Conservation (phyloP, 73 alveolate genomes). For the Paramecium sonneborni region DNA sequence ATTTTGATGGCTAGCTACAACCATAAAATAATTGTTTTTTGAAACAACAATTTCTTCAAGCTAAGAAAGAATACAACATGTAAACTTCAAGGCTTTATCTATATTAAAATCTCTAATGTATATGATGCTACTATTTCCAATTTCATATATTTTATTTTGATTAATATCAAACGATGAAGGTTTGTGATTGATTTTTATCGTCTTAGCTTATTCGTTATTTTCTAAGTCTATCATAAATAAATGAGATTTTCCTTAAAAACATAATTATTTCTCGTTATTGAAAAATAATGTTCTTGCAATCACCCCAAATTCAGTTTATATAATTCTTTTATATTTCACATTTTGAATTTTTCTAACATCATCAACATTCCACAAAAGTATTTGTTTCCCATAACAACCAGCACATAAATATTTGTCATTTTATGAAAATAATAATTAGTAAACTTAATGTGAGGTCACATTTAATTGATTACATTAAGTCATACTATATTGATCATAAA, state of each 20-base stretch:
- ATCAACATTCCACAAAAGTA: not conserved
- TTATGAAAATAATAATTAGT: not conserved
- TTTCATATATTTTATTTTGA: not conserved
- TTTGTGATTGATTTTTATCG: not conserved
- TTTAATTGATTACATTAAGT: not conserved
- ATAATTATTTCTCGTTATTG: not conserved
- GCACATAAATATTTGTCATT: not conserved
- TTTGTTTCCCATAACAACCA: not conserved
- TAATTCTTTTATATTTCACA: not conserved
- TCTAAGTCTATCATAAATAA: not conserved
- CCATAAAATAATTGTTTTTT: not conserved
- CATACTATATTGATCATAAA: not conserved
- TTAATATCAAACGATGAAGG: not conserved
- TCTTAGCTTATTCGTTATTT: not conserved
- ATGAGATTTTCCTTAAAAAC: not conserved
- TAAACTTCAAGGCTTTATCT: not conserved
- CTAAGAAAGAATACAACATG: not conserved
- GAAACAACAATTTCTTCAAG: not conserved
- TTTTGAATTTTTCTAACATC: not conserved
- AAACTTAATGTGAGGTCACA: not conserved
- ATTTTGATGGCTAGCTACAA: not conserved
- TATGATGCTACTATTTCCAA: not conserved
- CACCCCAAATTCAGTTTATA: not conserved
- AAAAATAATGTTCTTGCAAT: not conserved
- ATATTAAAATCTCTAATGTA: not conserved